Evolutionary conservation across 768 basidiomycete genomes (phyloP).

Genomic region (Udeniomyces megalosporus): DNA sequence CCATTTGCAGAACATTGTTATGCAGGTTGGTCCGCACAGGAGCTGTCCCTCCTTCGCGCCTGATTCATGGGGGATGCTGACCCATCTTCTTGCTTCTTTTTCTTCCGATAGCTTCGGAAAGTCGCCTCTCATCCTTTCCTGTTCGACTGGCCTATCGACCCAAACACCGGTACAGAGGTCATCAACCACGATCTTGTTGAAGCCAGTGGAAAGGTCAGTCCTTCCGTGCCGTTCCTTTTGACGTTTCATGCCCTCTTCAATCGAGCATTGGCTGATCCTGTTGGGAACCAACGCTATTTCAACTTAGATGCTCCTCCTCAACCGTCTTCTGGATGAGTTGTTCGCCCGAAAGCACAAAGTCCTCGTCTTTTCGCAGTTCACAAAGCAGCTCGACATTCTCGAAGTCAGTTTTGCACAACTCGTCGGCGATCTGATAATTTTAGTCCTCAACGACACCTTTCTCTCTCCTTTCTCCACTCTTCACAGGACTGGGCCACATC

Average conservation of each 20-base stretch:
- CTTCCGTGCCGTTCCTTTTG: no score
- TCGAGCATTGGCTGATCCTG: no score
- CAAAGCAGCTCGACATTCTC: conserved; percentile 88
- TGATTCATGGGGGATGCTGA: background rate
- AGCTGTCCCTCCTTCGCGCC: background rate
- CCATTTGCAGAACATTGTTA: conserved; percentile 83
- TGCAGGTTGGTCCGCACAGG: conserved; percentile 83
- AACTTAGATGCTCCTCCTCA: conserved; percentile 83
- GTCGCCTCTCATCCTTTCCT: conserved; percentile 64
- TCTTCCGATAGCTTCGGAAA: background rate
- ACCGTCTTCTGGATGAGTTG: conserved; percentile 66
- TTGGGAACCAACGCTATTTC: no score
- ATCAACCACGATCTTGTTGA: conserved; percentile 67
- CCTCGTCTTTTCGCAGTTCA: conserved; percentile 56
- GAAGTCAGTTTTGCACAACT: conserved; percentile 32
- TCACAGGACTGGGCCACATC: conserved; percentile 76
- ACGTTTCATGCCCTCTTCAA: no score
- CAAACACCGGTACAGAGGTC: conserved; percentile 43
- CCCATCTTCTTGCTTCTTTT: background rate
- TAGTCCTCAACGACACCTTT: no score
- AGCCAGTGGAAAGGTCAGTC: conserved; percentile 58
- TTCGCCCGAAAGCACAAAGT: conserved; percentile 65
- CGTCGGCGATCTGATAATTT: background rate
- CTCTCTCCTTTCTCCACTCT: conserved; percentile 36
- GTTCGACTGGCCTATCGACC: conserved; percentile 66